Evolutionary conservation across 2,329 filamentous ascomycete genomes (phyloP), one percentile per base, ranked within the genome.

Genomic region (Drechmeria coniospora): DNA sequence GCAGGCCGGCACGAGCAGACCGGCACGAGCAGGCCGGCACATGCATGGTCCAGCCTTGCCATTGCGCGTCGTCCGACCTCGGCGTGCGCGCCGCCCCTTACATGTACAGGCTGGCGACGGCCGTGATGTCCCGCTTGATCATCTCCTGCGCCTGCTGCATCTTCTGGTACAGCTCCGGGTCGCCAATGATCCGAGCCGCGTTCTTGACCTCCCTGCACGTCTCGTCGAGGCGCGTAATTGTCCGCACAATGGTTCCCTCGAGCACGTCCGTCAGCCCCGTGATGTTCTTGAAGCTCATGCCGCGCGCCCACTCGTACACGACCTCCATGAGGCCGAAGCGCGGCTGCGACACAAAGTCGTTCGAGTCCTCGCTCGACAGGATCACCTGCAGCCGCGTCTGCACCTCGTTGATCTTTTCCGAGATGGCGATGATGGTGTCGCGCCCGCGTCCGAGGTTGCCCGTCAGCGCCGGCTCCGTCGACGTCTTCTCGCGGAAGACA

Each of bases 221-320:
- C 65, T 98, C 90, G 45, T 98, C 90, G 32, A 98, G 61, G 15
- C 90, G 63, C 23, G 84, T 92, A 41, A 98, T 95, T 2, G 90
- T 87, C 28, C 90, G 65, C 26, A 98, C 90, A 56, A 98, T 95
- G 0, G 90, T 95, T 2, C 90, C 90, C 54, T 98, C 90, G 44
- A 95, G 73, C 32, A 98, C 86, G 50, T 95, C 87, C 6, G 90
- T 98, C 47, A 98, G 58, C 39, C 87, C 80, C 0, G 87, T 95
- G 40, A 98, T 98, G 38, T 90, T 87, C 56, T 92, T 92, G 65
- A 98, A 98, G 28, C 81, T 87, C 83, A 95, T 95, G 15, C 90
- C 90, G 27, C 83, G 66, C 8, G 90, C 90, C 90, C 90, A 98
- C 53, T 98, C 90, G 50, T 95, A 94, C 19, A 98, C 92, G 0